Base-by-base conservation (phyloP, 2,329 filamentous ascomycete species). In the Dryadomyces quercivorus region DNA sequence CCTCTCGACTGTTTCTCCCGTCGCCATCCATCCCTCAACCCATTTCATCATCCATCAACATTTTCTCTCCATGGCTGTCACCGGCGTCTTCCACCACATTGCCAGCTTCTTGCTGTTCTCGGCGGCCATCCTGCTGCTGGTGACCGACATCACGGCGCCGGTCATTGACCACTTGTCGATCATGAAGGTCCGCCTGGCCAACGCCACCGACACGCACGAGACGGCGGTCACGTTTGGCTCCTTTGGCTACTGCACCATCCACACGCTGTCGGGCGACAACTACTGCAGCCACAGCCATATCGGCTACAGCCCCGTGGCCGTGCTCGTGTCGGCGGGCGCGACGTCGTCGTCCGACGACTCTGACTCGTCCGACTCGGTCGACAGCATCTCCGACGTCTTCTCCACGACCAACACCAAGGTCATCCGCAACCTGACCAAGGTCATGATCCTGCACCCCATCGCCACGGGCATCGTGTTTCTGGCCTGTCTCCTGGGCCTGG, bases 361-460 rank as follows among this genome's bases (percentile, higher is more conserved):
- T 2, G 10, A 12, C 36, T 42, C 49, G 13, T 42, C 49, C 5
- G 22, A 46, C 10, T 56, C 15, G 58, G 70, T 49, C n/a, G 16
- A 2, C 10, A 68, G 73, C 55, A 61, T 63, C 50, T 67, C 66
- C 49, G 55, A 66, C 42, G 75, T 76, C 64, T 71, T 70, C 58
- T 71, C 70, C 58, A 69, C 71, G 55, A 67, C 72, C 20, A 66
- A 67, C 55, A 65, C 69, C 26, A 47, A 53, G 51, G 38, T 55
- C 31, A 31, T 53, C 34, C 72, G 72, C 59, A 69, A 66, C 31
- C 70, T 84, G 44, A 82, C 80, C 45, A 70, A 71, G 59, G 76
- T 78, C 58, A 78, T 84, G 78, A 66, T 84, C 52, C 72, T 85
- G 56, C 81, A 84, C 68, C 79, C 81, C 31, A 68, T 84, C 61